A percentile compares a stretch with the other conserved stretches of the same genome.
These are phyloP conservation scores for Capronia epimyces DNA, from an alignment of 2,329 filamentous ascomycete genomes.

Conservation along the genomic window DNA sequence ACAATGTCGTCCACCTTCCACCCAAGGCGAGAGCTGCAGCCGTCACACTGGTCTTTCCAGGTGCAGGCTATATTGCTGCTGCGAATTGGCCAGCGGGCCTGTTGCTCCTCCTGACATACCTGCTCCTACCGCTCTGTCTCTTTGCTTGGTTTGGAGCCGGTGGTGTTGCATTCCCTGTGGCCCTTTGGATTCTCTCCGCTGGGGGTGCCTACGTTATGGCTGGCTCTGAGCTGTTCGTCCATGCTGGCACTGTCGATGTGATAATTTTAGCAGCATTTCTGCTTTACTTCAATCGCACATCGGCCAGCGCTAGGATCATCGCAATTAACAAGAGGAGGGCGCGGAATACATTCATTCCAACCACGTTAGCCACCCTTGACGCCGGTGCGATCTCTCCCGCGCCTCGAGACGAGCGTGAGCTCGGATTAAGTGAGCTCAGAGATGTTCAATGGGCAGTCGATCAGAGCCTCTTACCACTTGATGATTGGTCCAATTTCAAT, in stretches of 20 bases:
- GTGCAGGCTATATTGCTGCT: slow-evolving; percentile 20
- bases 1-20: not conserved
- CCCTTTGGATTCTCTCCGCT: slow-evolving; percentile 16
- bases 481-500: slow-evolving; percentile 15
- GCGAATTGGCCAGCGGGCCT: slow-evolving; percentile 15
- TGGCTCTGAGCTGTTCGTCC: slow-evolving; percentile 11
- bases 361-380: slow-evolving; percentile 16
- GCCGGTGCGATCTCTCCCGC: slow-evolving; percentile 3
- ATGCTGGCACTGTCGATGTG: slow-evolving; percentile 4
- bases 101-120: slow-evolving; percentile 12
- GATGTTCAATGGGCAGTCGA: slow-evolving; percentile 20
- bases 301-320: no score
- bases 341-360: not conserved
- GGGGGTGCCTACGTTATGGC: slow-evolving; percentile 6
- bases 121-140: slow-evolving; percentile 18
- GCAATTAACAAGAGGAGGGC: no score
- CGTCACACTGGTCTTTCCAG: slow-evolving; percentile 12
- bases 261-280: slow-evolving; percentile 13
- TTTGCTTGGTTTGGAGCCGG: slow-evolving; percentile 24
- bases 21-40: slow-evolving; percentile 2
- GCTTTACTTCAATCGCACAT: slow-evolving; percentile 1
- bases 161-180: slow-evolving; percentile 18
- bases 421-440: slow-evolving; percentile 13
- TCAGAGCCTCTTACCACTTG: slow-evolving; percentile 5
- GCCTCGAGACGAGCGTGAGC: slow-evolving; percentile 13